These are phyloP conservation scores for Nidula microcarpa DNA, from an alignment of 768 basidiomycete species.

Conservation along the genomic window DNA sequence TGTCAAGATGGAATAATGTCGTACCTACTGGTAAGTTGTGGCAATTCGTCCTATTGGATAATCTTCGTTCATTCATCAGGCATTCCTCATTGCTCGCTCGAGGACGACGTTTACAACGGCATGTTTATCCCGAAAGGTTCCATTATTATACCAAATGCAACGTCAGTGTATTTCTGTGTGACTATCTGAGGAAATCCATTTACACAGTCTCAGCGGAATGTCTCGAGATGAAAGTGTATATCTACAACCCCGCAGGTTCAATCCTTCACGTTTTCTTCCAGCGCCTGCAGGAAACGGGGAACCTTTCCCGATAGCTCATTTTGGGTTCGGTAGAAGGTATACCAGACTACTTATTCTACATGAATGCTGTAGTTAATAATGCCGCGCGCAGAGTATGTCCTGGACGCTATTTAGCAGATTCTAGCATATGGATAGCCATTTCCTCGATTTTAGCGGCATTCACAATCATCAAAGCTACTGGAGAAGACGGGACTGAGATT, in stretches of 20 bases:
- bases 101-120: background rate
- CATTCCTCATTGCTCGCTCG: background rate
- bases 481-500: slow-evolving; percentile 23
- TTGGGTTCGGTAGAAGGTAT: background rate
- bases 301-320: background rate
- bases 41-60: no score
- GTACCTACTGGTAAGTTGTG: no score
- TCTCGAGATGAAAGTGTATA: background rate
- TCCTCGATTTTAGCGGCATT: slow-evolving; percentile 20
- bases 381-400: background rate
- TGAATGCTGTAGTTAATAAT: background rate
- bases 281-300: background rate
- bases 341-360: background rate
- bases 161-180: background rate
- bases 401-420: background rate
- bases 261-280: background rate
- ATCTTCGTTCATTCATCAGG: background rate
- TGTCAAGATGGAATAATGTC: no score
- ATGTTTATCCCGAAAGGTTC: background rate
- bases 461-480: slow-evolving; percentile 17
- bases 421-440: slow-evolving; percentile 1
- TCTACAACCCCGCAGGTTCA: background rate
- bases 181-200: background rate
- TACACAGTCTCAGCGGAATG: background rate
- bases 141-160: background rate